Evolutionary conservation across 2,329 filamentous ascomycete species (phyloP), one percentile per base, ranked within the genome.

Genomic region (Coniochaeta pulveracea): DNA sequence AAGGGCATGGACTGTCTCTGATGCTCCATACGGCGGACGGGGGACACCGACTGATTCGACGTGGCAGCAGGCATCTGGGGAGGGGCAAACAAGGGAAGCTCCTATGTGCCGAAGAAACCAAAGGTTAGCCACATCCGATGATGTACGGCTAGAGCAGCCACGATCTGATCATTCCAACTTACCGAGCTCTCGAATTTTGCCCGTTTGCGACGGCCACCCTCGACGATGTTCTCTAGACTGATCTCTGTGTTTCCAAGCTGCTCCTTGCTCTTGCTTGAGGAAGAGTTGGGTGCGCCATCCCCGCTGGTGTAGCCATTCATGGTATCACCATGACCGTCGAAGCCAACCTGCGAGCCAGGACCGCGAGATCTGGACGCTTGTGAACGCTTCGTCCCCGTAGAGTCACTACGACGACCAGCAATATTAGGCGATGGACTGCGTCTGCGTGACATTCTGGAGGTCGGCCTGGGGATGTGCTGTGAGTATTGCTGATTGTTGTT

Each of bases 31-130:
- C 85, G 83, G 49, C 89, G 80, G 51, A 86, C 85, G 39, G 89
- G 89, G 18, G 89, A 96, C 33, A 93, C 82, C 14, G 89, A 96
- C n/a, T 88, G 89, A 48, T 89, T 86, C n/a, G 89, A 95, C n/a
- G 84, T 82, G 33, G 85, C 80, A 45, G 89, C 82, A 31, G 89
- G 89, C 61, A 95, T 88, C 60, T 93, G 89, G 40, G 85, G 85
- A 44, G 89, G 89, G 42, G 85, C 88, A 57, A 96, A 98, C 34
- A 98, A 68, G 35, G 91, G 91, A 34, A 98, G 69, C 71, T 96
- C 89, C 91, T 98, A 40, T 34, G 16, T 19, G 14, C 16, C 33
- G 12, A 35, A 25, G 26, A 34, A 27, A 38, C 40, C 14, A 36
- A 40, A 14, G 39, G 43, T 49, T 40, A 46, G 47, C 40, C 44